Evolutionary conservation across 2,329 filamentous ascomycete species (phyloP).

Genomic region (Atkinsonella texensis): DNA sequence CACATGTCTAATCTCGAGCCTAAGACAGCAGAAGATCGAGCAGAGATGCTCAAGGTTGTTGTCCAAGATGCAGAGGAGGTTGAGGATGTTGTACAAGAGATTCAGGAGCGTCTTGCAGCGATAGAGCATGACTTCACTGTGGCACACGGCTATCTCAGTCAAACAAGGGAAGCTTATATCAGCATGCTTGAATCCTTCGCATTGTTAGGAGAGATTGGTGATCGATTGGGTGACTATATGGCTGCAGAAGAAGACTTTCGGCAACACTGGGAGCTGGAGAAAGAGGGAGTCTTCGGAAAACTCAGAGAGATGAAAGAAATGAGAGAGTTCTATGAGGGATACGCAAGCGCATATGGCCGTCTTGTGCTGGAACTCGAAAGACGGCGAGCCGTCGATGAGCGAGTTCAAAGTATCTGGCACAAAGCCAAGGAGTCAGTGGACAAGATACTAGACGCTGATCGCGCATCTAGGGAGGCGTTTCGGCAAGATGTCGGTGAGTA

Average conservation of each 20-base stretch:
- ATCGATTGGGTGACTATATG: conserved; percentile 52
- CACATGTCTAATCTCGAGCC: conserved; percentile 47
- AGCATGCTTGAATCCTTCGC: conserved; percentile 51
- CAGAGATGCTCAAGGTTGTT: conserved; percentile 74
- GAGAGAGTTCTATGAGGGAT: conserved; percentile 75
- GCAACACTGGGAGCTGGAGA: conserved; percentile 62
- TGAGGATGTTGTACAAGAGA: conserved; percentile 54
- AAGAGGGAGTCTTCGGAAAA: conserved; percentile 52
- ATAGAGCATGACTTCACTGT: conserved; percentile 62
- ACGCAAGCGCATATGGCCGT: conserved; percentile 71
- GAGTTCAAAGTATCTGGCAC: conserved; percentile 60
- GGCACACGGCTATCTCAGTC: conserved; percentile 51
- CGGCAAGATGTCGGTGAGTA: conserved; percentile 73
- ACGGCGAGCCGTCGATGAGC: conserved; percentile 58
- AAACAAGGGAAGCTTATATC: conserved; percentile 34
- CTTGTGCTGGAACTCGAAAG: conserved; percentile 75
- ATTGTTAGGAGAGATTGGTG: conserved; percentile 55
- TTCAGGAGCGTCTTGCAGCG: conserved; percentile 61
- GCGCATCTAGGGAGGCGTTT: conserved; percentile 63
- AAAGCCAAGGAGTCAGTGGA: conserved; percentile 70
- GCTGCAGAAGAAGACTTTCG: conserved; percentile 52
- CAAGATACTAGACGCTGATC: conserved; percentile 61
- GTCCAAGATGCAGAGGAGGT: conserved; percentile 57
- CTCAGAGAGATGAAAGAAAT: conserved; percentile 68
- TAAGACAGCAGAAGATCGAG: conserved; percentile 62